phyloP scores from a whole-genome alignment of 352 stramenopile genomes.

The Sclerospora graminicola region DNA sequence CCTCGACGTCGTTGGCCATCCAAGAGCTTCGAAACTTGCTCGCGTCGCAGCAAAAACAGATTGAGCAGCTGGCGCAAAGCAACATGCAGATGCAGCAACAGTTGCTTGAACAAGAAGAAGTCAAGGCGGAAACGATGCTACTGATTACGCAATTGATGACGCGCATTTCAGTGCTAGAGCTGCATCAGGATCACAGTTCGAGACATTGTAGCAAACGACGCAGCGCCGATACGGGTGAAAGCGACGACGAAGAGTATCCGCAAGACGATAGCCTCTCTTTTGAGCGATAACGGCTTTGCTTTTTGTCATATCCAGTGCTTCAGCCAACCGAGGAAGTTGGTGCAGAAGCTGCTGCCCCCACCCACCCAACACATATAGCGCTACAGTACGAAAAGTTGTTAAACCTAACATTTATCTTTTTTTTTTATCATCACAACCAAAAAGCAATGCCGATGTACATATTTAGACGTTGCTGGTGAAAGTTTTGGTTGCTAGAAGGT shows the following conservation, averaged over 20 bases:
- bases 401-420: too few relatives aligned
- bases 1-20: constrained; percentile 22
- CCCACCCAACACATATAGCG: constrained; percentile 3
- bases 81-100: constrained; percentile 79
- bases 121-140: constrained; percentile 77
- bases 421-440: too few relatives aligned
- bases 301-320: constrained; percentile 1
- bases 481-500: too few relatives aligned
- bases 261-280: constrained; percentile 17
- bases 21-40: constrained; percentile 45
- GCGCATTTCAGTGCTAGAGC: constrained; percentile 64
- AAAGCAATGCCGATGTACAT: too few relatives aligned
- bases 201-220: constrained; percentile 16
- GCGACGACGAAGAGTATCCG: constrained; percentile 21
- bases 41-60: constrained; percentile 49
- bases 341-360: constrained; percentile 1
- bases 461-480: too few relatives aligned
- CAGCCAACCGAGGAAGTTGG: constrained; percentile 9
- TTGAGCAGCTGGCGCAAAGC: constrained; percentile 58
- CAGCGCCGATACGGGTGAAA: constrained; percentile 18
- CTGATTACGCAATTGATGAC: constrained; percentile 82
- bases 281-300: constrained; percentile 8
- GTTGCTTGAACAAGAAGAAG: constrained; percentile 66
- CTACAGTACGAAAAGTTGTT: too few relatives aligned
- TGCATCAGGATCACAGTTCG: constrained; percentile 32